Percentiles rank a stretch among this genome's conserved stretches.
These are phyloP conservation scores for Blastomyces parvus DNA, from an alignment of 2,329 filamentous ascomycete genomes.

Conservation along the genomic window DNA sequence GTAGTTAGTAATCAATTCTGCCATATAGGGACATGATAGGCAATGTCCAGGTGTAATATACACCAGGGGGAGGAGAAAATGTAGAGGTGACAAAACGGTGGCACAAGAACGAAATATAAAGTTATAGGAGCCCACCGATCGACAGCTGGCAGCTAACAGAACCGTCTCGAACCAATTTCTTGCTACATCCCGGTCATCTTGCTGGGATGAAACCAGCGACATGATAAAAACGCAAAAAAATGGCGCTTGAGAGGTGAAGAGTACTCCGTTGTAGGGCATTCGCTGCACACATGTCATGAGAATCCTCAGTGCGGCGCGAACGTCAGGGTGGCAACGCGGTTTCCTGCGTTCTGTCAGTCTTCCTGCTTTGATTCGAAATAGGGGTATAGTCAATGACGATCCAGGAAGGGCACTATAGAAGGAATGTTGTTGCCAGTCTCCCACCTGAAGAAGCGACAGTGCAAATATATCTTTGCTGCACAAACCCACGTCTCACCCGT, in stretches of 20 bases:
- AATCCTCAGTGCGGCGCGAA: constrained; percentile 4
- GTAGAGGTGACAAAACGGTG: no score
- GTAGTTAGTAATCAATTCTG: background rate
- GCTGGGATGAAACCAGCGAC: constrained; percentile 7
- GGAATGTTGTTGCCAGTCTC: background rate
- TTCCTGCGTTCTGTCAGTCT: constrained; percentile 4
- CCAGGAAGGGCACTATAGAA: background rate
- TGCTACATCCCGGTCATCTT: constrained; percentile 11
- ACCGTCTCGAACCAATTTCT: constrained; percentile 9
- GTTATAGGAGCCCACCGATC: background rate
- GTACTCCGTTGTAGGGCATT: constrained; percentile 10
- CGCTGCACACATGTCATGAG: constrained; percentile 9
- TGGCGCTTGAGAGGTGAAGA: constrained; percentile 14
- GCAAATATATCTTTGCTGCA: constrained; percentile 15
- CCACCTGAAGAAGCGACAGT: constrained; percentile 14
- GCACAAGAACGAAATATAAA: background rate
- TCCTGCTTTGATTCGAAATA: background rate
- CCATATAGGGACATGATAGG: background rate
- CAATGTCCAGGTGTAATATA: background rate
- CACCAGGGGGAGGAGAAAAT: no score
- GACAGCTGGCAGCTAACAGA: background rate
- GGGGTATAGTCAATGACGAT: background rate
- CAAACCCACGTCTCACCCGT: constrained; percentile 13
- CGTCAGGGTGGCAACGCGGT: constrained; percentile 13
- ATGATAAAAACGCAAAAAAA: constrained; percentile 12